Evolutionary conservation across 306 rosid genomes (phyloP), one percentile per base, ranked within the genome.

Genomic region (Castanea crenata): DNA sequence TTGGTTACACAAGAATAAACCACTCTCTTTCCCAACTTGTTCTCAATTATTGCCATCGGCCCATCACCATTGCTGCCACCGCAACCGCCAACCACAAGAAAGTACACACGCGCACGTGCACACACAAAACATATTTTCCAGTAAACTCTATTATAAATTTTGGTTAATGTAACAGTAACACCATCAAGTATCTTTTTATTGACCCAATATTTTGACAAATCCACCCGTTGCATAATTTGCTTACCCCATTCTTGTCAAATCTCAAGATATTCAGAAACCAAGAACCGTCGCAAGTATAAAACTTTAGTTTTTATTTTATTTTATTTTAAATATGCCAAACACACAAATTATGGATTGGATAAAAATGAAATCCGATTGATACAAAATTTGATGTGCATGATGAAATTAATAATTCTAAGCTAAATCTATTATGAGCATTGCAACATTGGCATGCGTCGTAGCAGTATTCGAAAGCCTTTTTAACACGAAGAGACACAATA

Each of bases 21-120:
- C 54, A 49, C 16, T 49, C 16, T 46, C 54, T 49, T 49, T 49
- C 54, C 14, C 54, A 49, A 11, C 54, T 49, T 49, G 1, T 49
- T 49, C 16, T 3, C 54, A 49, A 49, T 49, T 49, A 49, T 12
- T 49, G 14, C 54, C 5, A 49, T 12, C 16, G 1, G 46, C 46
- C 46, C 46, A 38, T 38, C 11, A 1, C 46, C 46, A 41, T 8
- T 41, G 46, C 46, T 41, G 54, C 54, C 54, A 49, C 54, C 0
- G 5, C 54, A 10, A 13, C 54, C 54, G 12, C 11, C 49, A 41
- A 6, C 11, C 54, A 49, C 16, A 12, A 49, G 13, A 49, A 1
- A 49, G 54, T 3, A 1, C 54, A 49, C 16, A 49, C 15, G 0
- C 54, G 0, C 16, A 0, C 0, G 1, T 0, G 5, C 5, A 12